These are phyloP conservation scores for Escovopsis sp. DNA, from an alignment of 2,329 filamentous ascomycete species.

Conservation along the genomic window DNA sequence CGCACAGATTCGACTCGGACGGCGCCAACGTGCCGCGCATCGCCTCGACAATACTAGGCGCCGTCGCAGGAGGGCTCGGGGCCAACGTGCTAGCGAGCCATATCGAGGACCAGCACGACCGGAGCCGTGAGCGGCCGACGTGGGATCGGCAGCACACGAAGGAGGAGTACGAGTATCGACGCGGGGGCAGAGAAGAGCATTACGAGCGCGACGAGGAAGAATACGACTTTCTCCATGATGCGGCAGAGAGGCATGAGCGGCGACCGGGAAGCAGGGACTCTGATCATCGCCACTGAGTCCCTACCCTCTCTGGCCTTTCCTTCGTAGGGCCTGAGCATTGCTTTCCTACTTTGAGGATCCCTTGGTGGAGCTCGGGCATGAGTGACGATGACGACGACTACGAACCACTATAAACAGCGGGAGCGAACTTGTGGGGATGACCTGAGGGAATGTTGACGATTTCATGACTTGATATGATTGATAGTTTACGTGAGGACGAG, in stretches of 20 bases:
- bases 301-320: too few species aligned
- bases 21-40: conserved; percentile 17
- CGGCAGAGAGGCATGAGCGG: background rate
- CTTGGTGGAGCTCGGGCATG: too few species aligned
- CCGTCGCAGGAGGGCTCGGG: conserved; percentile 37
- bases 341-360: too few species aligned
- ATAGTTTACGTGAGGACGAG: too few species aligned
- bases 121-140: conserved; percentile 15
- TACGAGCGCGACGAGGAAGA: conserved; percentile 4
- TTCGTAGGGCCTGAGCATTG: too few species aligned
- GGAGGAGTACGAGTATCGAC: conserved; percentile 7
- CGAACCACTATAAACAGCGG: too few species aligned
- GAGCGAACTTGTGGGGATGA: too few species aligned
- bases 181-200: conserved; percentile 1
- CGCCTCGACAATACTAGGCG: conserved; percentile 37
- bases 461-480: background rate
- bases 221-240: conserved; percentile 1
- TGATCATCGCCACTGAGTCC: background rate
- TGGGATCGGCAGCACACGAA: conserved; percentile 20
- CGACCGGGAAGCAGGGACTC: background rate
- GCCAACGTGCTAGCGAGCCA: conserved; percentile 34
- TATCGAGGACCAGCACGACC: conserved; percentile 22
- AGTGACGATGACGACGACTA: too few species aligned
- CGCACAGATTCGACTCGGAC: conserved; percentile 4
- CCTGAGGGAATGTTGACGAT: too few species aligned